Evolutionary conservation across 2,329 filamentous ascomycete species (phyloP).

Genomic region (Fusarium camptoceras): DNA sequence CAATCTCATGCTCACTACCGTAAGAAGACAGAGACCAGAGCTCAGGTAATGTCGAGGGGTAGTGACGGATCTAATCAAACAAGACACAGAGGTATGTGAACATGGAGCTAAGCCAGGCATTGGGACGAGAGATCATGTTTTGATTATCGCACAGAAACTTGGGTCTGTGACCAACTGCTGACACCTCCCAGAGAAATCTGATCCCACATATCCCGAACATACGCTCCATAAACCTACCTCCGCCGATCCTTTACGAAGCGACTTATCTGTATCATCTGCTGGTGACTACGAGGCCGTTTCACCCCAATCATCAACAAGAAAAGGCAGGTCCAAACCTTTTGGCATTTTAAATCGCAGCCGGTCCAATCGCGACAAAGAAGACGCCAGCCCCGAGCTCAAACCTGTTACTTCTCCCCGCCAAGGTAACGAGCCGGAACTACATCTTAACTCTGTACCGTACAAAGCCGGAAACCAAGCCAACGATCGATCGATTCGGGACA

Average conservation of each 20-base stretch:
- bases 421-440: conserved; percentile 45
- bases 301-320: conserved; percentile 55
- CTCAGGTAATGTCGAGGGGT: conserved; percentile 55
- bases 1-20: conserved; percentile 40
- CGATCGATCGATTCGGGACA: conserved; percentile 75
- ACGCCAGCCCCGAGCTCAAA: conserved; percentile 54
- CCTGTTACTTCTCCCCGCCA: conserved; percentile 41
- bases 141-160: conserved; percentile 22
- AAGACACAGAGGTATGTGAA: conserved; percentile 52
- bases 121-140: conserved; percentile 34
- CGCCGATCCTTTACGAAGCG: conserved; percentile 61
- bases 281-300: conserved; percentile 58
- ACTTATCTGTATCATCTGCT: conserved; percentile 64
- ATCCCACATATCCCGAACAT: conserved; percentile 47
- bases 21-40: conserved; percentile 53
- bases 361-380: conserved; percentile 65
- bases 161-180: conserved; percentile 34
- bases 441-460: conserved; percentile 53
- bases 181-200: conserved; percentile 41
- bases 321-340: conserved; percentile 67
- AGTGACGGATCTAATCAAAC: conserved; percentile 48
- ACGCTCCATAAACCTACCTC: conserved; percentile 55
- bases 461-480: conserved; percentile 73
- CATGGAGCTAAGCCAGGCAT: conserved; percentile 27
- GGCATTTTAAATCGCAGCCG: conserved; percentile 63